Conservation (phyloP, 2,329 filamentous ascomycete species). For the Colletotrichum caudatum region DNA sequence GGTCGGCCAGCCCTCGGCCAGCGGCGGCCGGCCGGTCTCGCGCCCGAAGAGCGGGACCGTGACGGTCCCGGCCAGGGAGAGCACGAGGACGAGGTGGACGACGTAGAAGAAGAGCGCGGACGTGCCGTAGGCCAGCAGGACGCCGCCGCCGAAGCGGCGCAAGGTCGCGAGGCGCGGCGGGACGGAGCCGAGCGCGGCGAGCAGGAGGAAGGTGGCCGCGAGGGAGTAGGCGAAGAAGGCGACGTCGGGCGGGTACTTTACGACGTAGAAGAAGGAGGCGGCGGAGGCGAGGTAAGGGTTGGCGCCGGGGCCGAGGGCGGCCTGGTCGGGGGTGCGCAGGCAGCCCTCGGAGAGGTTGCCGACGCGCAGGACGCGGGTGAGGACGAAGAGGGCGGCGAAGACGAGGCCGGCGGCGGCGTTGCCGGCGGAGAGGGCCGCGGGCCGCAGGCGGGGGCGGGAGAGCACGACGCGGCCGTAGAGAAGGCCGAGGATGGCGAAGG, state of each 20-base stretch:
- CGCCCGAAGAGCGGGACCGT: slow-evolving; percentile 51
- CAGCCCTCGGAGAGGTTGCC: slow-evolving; percentile 60
- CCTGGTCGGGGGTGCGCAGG: slow-evolving; percentile 55
- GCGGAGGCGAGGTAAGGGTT: slow-evolving; percentile 58
- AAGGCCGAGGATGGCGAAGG: slow-evolving; percentile 59
- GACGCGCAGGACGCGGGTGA: slow-evolving; percentile 56
- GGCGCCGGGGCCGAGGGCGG: slow-evolving; percentile 42
- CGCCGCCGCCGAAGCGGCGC: slow-evolving; percentile 49
- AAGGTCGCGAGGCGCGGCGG: slow-evolving; percentile 47
- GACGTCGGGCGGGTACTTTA: slow-evolving; percentile 62
- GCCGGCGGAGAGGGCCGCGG: slow-evolving; percentile 45
- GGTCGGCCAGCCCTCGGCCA: slow-evolving; percentile 45
- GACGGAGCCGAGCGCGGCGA: slow-evolving; percentile 52
- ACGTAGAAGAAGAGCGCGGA: slow-evolving; percentile 62
- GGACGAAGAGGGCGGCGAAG: slow-evolving; percentile 55
- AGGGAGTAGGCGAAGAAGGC: slow-evolving; percentile 59
- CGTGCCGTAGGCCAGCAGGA: slow-evolving; percentile 59
- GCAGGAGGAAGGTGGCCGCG: slow-evolving; percentile 53
- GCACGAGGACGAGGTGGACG: slow-evolving; percentile 52
- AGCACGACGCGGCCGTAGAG: slow-evolving; percentile 57
- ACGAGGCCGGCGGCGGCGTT: slow-evolving; percentile 47
- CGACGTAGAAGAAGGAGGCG: slow-evolving; percentile 59
- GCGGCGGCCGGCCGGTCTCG: slow-evolving; percentile 47
- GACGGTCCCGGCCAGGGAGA: slow-evolving; percentile 45
- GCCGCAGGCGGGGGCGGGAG: slow-evolving; percentile 48